Percentiles rank a stretch among this genome's conserved stretches.
Conservation (phyloP, 2,329 filamentous ascomycete genomes). For the Didymella keratinophila region DNA sequence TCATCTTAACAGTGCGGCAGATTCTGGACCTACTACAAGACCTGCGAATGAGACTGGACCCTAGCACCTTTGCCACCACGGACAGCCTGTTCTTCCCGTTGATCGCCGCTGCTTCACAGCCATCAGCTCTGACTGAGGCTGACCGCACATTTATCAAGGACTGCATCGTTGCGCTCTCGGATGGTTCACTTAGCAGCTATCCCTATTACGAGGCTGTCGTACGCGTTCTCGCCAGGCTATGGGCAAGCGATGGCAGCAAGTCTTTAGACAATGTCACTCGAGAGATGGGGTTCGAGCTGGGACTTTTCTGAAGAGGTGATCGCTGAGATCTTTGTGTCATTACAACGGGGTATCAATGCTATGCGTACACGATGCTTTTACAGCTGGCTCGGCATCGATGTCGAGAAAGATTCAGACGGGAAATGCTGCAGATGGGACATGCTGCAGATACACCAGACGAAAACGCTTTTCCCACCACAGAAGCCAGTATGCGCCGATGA, state of each 20-base stretch:
- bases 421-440: not conserved
- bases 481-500: not conserved
- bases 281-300: slow-evolving; percentile 14
- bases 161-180: slow-evolving; percentile 3
- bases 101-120: slow-evolving; percentile 4
- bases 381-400: not conserved
- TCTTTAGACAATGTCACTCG: slow-evolving; percentile 4
- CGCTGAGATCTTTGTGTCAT: not conserved
- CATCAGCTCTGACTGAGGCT: not conserved
- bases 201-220: slow-evolving; percentile 11
- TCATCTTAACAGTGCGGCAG: not conserved
- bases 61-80: not conserved
- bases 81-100: slow-evolving; percentile 7
- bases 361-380: not conserved
- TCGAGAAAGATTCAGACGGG: not conserved
- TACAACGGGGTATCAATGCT: not conserved
- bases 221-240: not conserved
- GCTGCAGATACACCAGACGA: not conserved
- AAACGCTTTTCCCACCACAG: not conserved
- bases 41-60: slow-evolving; percentile 7
- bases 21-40: slow-evolving; percentile 4
- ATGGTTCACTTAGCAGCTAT: not conserved
- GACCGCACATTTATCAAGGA: slow-evolving; percentile 8
- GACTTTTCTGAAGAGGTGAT: slow-evolving; percentile 3
- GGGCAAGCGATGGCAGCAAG: slow-evolving; percentile 1